These are phyloP conservation scores for Rutstroemia sydowiana DNA, from an alignment of 2,329 filamentous ascomycete genomes.

Conservation along the genomic window DNA sequence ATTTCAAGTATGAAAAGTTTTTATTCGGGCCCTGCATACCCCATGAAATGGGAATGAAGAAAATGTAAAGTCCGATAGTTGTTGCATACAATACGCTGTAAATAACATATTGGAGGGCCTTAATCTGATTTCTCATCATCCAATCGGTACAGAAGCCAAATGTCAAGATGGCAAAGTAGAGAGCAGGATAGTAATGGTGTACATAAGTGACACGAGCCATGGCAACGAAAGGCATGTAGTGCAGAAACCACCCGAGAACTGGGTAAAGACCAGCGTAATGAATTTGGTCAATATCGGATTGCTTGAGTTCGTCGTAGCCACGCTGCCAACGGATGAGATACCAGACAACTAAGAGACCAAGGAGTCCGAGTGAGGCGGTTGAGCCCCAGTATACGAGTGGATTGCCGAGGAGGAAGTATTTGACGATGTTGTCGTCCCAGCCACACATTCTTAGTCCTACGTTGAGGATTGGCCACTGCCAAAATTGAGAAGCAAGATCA, in stretches of 20 bases:
- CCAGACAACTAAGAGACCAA: slow-evolving; percentile 68
- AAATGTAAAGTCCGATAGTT: slow-evolving; percentile 75
- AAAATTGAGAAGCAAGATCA: slow-evolving; percentile 90
- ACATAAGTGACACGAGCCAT: slow-evolving; percentile 99
- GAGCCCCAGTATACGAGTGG: slow-evolving; percentile 94
- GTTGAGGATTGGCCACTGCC: slow-evolving; percentile 96
- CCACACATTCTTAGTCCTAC: slow-evolving; percentile 97
- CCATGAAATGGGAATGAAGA: slow-evolving; percentile 92
- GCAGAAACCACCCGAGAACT: slow-evolving; percentile 86
- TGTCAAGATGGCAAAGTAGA: slow-evolving; percentile 92
- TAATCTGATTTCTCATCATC: slow-evolving; percentile 60
- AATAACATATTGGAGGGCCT: slow-evolving; percentile 56
- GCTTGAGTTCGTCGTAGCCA: slow-evolving; percentile 76
- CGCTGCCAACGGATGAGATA: slow-evolving; percentile 95
- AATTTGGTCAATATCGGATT: slow-evolving; percentile 81
- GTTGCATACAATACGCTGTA: slow-evolving; percentile 67
- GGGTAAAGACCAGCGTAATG: slow-evolving; percentile 92
- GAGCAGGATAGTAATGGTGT: slow-evolving; percentile 96
- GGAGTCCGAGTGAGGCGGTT: slow-evolving; percentile 67
- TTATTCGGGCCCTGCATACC: slow-evolving; percentile 83
- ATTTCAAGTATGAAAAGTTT: slow-evolving; percentile 88
- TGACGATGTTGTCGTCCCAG: slow-evolving; percentile 92
- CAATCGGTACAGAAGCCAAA: slow-evolving; percentile 87
- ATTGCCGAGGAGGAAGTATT: slow-evolving; percentile 98
- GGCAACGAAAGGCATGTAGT: slow-evolving; percentile 90